Evolutionary conservation across 2,329 filamentous ascomycete genomes (phyloP).

Genomic region (Botryosphaeria dothidea): DNA sequence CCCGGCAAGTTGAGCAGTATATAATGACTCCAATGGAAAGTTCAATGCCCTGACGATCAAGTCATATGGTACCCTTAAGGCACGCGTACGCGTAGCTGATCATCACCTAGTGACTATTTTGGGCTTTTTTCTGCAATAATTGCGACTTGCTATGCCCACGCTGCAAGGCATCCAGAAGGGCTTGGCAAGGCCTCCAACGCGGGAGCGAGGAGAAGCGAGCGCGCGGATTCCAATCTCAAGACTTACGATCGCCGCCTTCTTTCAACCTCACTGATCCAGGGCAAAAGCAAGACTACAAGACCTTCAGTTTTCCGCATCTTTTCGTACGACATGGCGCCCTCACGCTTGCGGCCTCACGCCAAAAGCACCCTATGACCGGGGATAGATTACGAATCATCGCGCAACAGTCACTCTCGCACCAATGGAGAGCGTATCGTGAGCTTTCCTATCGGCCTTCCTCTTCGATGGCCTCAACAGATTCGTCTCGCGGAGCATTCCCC

Average conservation of each 20-base stretch:
- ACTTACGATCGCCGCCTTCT: background rate
- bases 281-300: background rate
- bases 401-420: background rate
- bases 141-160: background rate
- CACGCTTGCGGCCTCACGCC: background rate
- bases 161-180: background rate
- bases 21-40: too few relatives aligned
- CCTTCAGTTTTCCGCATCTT: background rate
- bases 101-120: background rate
- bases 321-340: background rate
- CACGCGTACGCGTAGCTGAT: too few relatives aligned
- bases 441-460: background rate
- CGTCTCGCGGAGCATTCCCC: background rate
- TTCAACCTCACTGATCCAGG: background rate
- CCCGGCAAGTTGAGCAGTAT: too few relatives aligned
- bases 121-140: background rate
- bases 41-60: too few relatives aligned
- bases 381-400: background rate
- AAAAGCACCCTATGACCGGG: background rate
- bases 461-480: background rate
- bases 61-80: too few relatives aligned
- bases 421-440: background rate
- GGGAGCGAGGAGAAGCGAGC: constrained; percentile 8
- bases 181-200: constrained; percentile 5
- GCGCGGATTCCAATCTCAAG: background rate